Base-by-base conservation (phyloP, 768 basidiomycete genomes). In the Ramaria sp. region DNA sequence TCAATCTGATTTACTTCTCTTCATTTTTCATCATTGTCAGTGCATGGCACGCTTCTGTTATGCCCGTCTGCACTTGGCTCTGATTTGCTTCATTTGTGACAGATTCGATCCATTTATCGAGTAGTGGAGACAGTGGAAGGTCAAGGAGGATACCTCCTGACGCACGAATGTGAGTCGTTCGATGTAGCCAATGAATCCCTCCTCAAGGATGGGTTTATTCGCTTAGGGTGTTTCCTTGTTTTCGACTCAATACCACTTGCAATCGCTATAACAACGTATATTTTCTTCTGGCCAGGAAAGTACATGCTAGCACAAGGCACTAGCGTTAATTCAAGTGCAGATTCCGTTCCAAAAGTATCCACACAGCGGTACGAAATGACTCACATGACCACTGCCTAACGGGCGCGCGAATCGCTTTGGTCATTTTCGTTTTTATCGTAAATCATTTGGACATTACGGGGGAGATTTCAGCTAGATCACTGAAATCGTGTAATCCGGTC, bases 31-130 rank as follows among this genome's bases (percentile, higher is more conserved):
- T 69, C 53, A 52, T 70, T 7, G 70, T 70, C 1, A n/a, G 67
- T 60, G 22, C 41, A n/a, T n/a, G n/a, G n/a, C 41, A 19, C 33
- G 33, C 41, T 15, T 19, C 13, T 17, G 7, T 24, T 20, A 7
- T 15, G 2, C 19, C n/a, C 30, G 1, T 47, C 37, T 39, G 27
- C 27, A 27, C 27, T 2, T 27, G n/a, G n/a, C n/a, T 27, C 27
- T 27, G 27, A 27, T 19, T 3, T 13, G 27, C 19, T 43, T 7
- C 27, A 2, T 5, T 27, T 42, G 13, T 10, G 34, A 37, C 30
- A 68, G 68, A 19, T 70, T 20, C 67, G 69, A 19, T 66, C 65
- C 39, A 45, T 66, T 22, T 70, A 70, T 53, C 70, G 69, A 12
- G 62, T 66, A 22, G 52, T 63, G 2, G 67, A 68, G 53, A 9